Evolutionary conservation across 2,329 filamentous ascomycete species (phyloP).

Genomic region (Rhinocladiella similis): DNA sequence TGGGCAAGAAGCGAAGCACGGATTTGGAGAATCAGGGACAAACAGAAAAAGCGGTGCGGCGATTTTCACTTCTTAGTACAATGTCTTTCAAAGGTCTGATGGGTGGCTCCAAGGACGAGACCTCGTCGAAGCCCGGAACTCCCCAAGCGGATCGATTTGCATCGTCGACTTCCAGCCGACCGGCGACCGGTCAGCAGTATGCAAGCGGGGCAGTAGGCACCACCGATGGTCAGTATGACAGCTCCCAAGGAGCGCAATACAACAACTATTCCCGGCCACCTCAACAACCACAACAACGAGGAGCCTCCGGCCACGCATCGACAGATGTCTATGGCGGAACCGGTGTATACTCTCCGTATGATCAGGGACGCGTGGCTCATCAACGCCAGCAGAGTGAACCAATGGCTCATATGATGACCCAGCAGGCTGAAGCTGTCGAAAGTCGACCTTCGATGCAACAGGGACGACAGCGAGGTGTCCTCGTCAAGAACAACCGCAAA

Average conservation of each 20-base stretch:
- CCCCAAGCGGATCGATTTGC: conserved; percentile 37
- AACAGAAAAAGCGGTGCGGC: conserved; percentile 58
- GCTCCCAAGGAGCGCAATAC: conserved; percentile 15
- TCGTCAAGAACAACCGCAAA: conserved; percentile 82
- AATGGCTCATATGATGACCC: conserved; percentile 25
- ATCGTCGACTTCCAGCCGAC: conserved; percentile 15
- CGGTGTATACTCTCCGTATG: conserved; percentile 25
- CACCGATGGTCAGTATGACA: conserved; percentile 27
- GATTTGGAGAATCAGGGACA: conserved; percentile 60
- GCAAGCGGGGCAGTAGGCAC: conserved; percentile 9
- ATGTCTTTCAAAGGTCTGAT: conserved; percentile 67
- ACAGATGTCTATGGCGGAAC: conserved; percentile 32
- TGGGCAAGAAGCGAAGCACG: conserved; percentile 70
- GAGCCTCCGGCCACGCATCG: conserved; percentile 6
- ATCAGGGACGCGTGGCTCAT: conserved; percentile 24
- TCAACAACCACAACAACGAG: conserved; percentile 20
- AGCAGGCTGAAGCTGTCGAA: conserved; percentile 43
- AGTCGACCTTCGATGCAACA: conserved; percentile 44
- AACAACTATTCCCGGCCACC: conserved; percentile 29
- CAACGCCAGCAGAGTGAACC: conserved; percentile 41
- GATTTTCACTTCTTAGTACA: conserved; percentile 69
- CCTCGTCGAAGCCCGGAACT: conserved; percentile 40
- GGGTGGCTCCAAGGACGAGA: conserved; percentile 55
- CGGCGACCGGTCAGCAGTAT: conserved; percentile 16
- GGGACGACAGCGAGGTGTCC: conserved; percentile 53